Base-by-base conservation (phyloP, 805 yeast genomes). In the Teunomyces atbi region DNA sequence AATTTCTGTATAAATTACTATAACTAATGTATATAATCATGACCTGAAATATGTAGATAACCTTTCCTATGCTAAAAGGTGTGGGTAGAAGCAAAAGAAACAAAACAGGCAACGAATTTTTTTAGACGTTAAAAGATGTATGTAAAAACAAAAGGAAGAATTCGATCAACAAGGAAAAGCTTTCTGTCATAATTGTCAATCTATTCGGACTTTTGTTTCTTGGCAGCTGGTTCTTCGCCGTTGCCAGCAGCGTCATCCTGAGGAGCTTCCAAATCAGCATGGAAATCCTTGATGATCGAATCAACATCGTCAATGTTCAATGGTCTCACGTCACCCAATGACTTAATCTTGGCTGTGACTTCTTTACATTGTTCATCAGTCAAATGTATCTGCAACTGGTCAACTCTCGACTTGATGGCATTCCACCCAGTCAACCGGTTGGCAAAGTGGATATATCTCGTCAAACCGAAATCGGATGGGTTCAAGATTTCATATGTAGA, bases 391-490 rank as follows among this genome's bases (percentile, higher is more conserved):
- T 79, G 79, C 66, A 79, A 71, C 57, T 79, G 83, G 59, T 79
- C 83, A 44, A 79, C 83, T 65, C 84, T 72, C 30, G 81, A 71
- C 61, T 79, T 79, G 64, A 79, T 79, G 30, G 83, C 84, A 58
- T 78, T 79, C 84, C 84, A 79, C 29, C 84, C 84, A 11, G 84
- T 79, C 59, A 79, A 70, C 59, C 83, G 69, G 67, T 78, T 78
- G 51, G 83, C 83, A 55, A 79, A 79, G 60, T 79, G 83, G 50
- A 79, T 79, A 59, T 79, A 79, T 58, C 84, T 73, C n/a, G 82
- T 75, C 56, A 79, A 70, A 48, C 84, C 84, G 57, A 79, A 79
- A 62, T 79, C 84, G 19, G 71, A 63, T 27, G 84, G 84, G 54
- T 76, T 74, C 60, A 79, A 69, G 58, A 79, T 79, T 64, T 79